Conservation (phyloP, 352 stramenopile genomes). For the Globisporangium radiosum region DNA sequence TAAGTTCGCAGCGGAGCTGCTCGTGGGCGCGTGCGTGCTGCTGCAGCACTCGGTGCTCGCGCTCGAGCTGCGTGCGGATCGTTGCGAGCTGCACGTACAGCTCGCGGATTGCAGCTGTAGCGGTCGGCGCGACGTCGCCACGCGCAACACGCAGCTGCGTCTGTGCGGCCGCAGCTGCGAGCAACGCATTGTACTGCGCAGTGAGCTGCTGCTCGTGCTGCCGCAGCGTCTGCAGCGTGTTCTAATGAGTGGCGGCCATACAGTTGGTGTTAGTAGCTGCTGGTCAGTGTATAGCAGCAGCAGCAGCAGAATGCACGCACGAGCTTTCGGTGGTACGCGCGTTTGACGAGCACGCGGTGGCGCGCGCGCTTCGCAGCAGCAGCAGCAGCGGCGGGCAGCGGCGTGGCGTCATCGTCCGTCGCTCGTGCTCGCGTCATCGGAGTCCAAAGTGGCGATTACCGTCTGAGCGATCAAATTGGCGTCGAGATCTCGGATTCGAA, state of each 20-base stretch:
- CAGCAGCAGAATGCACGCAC: slow-evolving; percentile 5
- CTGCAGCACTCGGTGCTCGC: slow-evolving; percentile 22
- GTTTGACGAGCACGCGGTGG: slow-evolving; percentile 29
- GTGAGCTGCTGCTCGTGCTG: slow-evolving; percentile 21
- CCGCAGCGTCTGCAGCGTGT: slow-evolving; percentile 24
- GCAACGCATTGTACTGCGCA: slow-evolving; percentile 23
- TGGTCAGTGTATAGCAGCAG: background rate
- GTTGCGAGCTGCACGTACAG: slow-evolving; percentile 24
- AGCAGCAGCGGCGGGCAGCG: background rate
- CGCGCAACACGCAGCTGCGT: slow-evolving; percentile 4
- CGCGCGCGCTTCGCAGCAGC: slow-evolving; percentile 2
- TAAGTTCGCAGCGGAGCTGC: slow-evolving; percentile 19
- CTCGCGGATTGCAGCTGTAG: slow-evolving; percentile 9
- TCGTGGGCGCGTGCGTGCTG: slow-evolving; percentile 19
- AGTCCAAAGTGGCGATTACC: too few species aligned
- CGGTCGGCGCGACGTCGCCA: background rate
- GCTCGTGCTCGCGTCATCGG: too few species aligned
- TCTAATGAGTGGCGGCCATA: slow-evolving; percentile 10
- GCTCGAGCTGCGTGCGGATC: slow-evolving; percentile 22
- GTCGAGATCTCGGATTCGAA: too few species aligned
- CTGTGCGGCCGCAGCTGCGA: slow-evolving; percentile 10
- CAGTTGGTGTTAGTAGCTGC: too few species aligned
- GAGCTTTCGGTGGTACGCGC: slow-evolving; percentile 27
- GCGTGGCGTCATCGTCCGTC: background rate
- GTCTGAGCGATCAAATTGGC: too few species aligned